Conservation (phyloP, 1,284 basidiomycete genomes). For the Heliocybe sulcata region DNA sequence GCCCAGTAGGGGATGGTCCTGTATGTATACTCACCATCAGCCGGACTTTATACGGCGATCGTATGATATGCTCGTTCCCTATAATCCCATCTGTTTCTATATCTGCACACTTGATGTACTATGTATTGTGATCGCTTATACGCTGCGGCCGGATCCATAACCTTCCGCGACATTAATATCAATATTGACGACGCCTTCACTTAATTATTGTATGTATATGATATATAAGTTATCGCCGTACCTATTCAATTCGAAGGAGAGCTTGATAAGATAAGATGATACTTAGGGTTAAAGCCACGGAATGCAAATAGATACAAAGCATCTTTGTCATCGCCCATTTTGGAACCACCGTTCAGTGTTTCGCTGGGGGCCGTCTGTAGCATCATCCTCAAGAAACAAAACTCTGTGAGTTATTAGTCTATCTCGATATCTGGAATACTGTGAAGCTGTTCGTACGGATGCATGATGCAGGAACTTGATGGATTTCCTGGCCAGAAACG, state of each 20-base stretch:
- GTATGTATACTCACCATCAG: neutral
- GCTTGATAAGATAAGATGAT: no score
- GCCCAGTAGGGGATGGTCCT: neutral
- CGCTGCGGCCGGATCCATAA: no score
- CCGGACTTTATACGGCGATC: neutral
- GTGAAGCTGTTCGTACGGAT: neutral
- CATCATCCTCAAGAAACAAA: conserved; percentile 3
- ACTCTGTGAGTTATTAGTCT: neutral
- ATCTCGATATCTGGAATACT: neutral
- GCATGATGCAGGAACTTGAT: neutral
- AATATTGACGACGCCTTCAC: no score
- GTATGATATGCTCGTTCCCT: no score
- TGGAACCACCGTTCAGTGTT: neutral
- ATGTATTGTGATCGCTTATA: no score
- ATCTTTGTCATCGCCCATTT: neutral
- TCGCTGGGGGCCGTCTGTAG: neutral
- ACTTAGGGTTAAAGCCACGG: neutral
- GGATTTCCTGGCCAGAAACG: neutral
- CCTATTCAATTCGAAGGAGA: no score
- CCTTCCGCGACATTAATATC: no score
- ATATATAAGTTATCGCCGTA: no score
- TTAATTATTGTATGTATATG: no score
- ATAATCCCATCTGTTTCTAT: no score
- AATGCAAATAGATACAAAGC: neutral
- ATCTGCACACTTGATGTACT: no score